Conservation (phyloP, 2,329 filamentous ascomycete genomes). For the Aplosporella prunicola region DNA sequence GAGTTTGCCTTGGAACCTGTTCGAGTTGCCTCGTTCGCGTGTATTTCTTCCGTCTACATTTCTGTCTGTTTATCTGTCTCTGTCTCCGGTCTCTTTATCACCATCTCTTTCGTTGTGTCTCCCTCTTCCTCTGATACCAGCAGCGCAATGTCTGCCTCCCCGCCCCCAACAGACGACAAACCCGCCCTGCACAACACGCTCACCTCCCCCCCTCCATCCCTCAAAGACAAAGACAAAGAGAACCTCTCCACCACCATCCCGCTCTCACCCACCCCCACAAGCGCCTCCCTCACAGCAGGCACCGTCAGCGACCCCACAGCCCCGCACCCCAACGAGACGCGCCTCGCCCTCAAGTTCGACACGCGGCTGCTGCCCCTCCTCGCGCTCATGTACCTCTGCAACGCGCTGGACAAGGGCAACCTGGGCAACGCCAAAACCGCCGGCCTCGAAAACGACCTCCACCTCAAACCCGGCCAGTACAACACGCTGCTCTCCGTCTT, state of each 20-base stretch:
- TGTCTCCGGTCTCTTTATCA: no score
- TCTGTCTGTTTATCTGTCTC: no score
- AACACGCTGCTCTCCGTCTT: constrained; percentile 63
- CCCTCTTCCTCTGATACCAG: not conserved
- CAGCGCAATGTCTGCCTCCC: no score
- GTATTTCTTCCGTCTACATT: no score
- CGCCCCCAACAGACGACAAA: constrained; percentile 5
- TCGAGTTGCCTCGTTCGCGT: no score
- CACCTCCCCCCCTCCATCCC: constrained; percentile 6
- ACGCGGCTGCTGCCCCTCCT: constrained; percentile 47
- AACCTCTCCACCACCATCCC: not conserved
- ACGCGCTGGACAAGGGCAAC: constrained; percentile 22
- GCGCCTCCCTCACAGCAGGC: constrained; percentile 1
- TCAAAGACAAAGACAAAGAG: constrained; percentile 9
- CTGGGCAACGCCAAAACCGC: constrained; percentile 37
- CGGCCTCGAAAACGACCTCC: constrained; percentile 42
- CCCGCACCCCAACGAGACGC: constrained; percentile 17
- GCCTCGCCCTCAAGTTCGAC: constrained; percentile 47
- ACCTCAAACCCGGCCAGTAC: constrained; percentile 55
- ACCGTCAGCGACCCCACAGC: not conserved
- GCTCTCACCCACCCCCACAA: no score
- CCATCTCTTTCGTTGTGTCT: not conserved
- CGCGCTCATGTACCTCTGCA: constrained; percentile 52
- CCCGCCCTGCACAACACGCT: constrained; percentile 1
- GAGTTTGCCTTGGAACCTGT: no score